These are phyloP conservation scores for Mucor saturninus DNA, from an alignment of 371 early-diverging fungal species.

Conservation along the genomic window DNA sequence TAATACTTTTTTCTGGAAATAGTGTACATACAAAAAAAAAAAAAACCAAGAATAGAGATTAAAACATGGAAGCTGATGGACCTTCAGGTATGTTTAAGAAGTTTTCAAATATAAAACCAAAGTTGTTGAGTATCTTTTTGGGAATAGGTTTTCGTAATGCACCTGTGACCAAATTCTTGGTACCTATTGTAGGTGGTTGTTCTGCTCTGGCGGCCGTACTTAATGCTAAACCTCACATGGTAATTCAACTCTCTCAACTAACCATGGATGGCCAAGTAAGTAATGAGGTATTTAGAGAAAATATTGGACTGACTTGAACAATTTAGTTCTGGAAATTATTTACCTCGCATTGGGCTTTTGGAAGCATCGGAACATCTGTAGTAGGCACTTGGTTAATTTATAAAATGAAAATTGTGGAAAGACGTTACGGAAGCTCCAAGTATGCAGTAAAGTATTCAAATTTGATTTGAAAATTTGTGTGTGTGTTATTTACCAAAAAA, in stretches of 20 bases:
- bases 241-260: conserved; percentile 56
- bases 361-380: conserved; percentile 60
- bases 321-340: conserved; percentile 61
- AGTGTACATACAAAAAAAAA: too few relatives aligned
- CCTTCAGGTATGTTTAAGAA: conserved; percentile 18
- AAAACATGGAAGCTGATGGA: conserved; percentile 27
- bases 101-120: background rate
- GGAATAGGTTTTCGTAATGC: conserved; percentile 66
- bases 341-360: conserved; percentile 60
- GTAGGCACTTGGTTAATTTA: conserved; percentile 68
- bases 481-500: background rate
- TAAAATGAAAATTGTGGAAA: conserved; percentile 67
- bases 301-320: too few relatives aligned
- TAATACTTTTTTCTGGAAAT: background rate
- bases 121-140: too few relatives aligned
- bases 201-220: conserved; percentile 59
- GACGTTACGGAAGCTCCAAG: conserved; percentile 71
- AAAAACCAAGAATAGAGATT: background rate
- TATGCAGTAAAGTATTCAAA: conserved; percentile 45
- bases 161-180: conserved; percentile 67
- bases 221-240: conserved; percentile 48
- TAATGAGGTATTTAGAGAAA: too few relatives aligned
- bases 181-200: conserved; percentile 61
- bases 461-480: too few relatives aligned
- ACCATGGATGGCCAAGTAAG: conserved; percentile 61